Evolutionary conservation across 768 basidiomycete genomes (phyloP).

Genomic region (Pleurotus djamor): DNA sequence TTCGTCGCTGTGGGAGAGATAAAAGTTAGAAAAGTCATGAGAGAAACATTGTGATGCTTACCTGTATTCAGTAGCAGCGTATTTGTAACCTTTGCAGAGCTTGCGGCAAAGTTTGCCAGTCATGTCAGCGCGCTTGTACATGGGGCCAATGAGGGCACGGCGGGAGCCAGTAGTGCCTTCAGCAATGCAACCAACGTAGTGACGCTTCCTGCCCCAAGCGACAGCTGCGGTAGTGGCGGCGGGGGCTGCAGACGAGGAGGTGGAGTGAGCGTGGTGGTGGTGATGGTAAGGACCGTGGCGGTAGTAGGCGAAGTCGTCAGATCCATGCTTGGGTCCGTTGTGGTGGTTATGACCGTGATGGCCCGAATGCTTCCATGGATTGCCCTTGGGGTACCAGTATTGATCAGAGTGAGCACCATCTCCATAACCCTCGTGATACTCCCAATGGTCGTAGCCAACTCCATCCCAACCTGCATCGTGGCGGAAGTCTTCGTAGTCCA

Average conservation of each 20-base stretch:
- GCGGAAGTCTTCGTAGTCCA: slow-evolving; percentile 4
- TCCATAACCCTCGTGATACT: slow-evolving; percentile 7
- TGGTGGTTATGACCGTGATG: slow-evolving; percentile 2
- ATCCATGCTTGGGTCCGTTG: background rate
- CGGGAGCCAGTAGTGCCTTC: background rate
- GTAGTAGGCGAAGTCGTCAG: background rate
- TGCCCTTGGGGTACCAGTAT: slow-evolving; percentile 1
- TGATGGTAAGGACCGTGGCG: background rate
- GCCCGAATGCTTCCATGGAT: background rate
- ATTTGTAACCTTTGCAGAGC: slow-evolving; percentile 2
- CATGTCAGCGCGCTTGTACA: slow-evolving; percentile 3
- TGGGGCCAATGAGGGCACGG: slow-evolving; percentile 1
- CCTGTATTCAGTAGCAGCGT: slow-evolving; percentile 1
- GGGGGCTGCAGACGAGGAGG: background rate
- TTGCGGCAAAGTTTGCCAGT: slow-evolving; percentile 3
- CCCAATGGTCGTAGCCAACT: slow-evolving; percentile 2
- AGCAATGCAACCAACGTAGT: slow-evolving; percentile 4
- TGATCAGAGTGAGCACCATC: background rate
- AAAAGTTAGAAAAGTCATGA: background rate
- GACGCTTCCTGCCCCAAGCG: background rate
- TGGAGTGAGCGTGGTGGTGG: background rate
- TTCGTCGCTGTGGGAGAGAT: background rate
- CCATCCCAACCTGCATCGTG: slow-evolving; percentile 6
- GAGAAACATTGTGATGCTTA: background rate
- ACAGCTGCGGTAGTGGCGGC: background rate